phyloP scores from a whole-genome alignment of 1,284 basidiomycete genomes.

The Pseudozyma sp. region DNA sequence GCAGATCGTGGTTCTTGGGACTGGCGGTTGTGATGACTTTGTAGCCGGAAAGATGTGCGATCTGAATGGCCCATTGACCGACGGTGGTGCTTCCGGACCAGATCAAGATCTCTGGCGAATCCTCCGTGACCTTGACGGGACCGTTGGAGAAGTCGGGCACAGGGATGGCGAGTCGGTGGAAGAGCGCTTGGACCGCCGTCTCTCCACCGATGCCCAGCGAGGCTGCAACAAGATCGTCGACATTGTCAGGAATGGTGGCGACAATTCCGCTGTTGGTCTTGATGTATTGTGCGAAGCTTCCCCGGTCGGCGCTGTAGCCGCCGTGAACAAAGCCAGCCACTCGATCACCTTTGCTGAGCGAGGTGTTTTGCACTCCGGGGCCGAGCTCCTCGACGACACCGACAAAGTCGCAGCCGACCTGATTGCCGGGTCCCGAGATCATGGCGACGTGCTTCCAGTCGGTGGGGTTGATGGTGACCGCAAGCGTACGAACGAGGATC shows the following conservation, averaged over 20 bases:
- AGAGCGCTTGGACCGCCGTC: conserved; percentile 61
- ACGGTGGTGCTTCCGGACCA: conserved; percentile 74
- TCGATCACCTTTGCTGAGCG: conserved; percentile 74
- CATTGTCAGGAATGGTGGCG: conserved; percentile 52
- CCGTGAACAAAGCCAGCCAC: conserved; percentile 73
- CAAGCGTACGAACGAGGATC: conserved; percentile 52
- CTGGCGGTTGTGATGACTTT: conserved; percentile 71
- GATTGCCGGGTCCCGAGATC: conserved; percentile 66
- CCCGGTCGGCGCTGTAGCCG: conserved; percentile 65
- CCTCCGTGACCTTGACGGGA: conserved; percentile 34
- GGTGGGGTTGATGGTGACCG: conserved; percentile 65
- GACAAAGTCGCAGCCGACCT: conserved; percentile 75
- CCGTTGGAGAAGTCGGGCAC: conserved; percentile 39
- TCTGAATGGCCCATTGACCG: conserved; percentile 71
- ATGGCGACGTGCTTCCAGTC: conserved; percentile 69
- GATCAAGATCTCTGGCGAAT: conserved; percentile 67
- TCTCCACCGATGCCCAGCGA: conserved; percentile 60
- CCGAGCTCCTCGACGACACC: conserved; percentile 74
- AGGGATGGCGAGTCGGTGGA: conserved; percentile 37
- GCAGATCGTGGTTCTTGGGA: conserved; percentile 60
- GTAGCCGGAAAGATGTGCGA: conserved; percentile 71
- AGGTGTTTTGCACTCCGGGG: conserved; percentile 50
- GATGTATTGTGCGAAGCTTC: conserved; percentile 69
- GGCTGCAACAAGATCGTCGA: conserved; percentile 42
- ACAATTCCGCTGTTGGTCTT: conserved; percentile 57